Evolutionary conservation across 768 basidiomycete genomes (phyloP).

Genomic region (Amanita pallidorosea): DNA sequence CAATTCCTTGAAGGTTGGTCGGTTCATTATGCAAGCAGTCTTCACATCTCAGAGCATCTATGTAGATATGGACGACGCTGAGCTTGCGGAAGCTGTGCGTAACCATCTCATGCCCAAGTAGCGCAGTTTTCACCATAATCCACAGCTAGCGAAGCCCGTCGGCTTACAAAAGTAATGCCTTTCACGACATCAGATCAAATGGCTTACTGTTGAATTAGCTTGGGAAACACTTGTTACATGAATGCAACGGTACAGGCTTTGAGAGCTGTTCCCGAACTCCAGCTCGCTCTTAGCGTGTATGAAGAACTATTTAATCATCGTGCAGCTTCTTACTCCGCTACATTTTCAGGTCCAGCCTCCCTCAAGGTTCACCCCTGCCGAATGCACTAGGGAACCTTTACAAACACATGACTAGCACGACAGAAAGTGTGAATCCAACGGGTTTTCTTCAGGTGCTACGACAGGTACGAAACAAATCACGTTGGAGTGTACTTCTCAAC

Average conservation of each 20-base stretch:
- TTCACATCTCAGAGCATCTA: neutral
- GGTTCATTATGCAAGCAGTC: neutral
- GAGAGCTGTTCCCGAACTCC: conserved; percentile 84
- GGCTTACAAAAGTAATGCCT: conserved; percentile 58
- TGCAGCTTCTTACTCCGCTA: neutral
- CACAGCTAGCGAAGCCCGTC: conserved; percentile 67
- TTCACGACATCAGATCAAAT: neutral
- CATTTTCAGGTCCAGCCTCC: conserved; percentile 22
- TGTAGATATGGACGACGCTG: conserved; percentile 75
- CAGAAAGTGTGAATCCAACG: conserved; percentile 63
- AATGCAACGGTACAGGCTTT: conserved; percentile 93
- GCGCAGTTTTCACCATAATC: conserved; percentile 5
- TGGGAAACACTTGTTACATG: conserved; percentile 98
- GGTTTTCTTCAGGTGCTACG: conserved; percentile 63
- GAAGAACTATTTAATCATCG: conserved; percentile 12
- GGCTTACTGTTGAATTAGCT: conserved; percentile 20
- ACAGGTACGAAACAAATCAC: conserved; percentile 20
- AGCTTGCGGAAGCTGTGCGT: conserved; percentile 71
- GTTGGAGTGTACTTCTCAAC: neutral
- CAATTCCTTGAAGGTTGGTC: conserved; percentile 77
- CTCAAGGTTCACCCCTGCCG: conserved; percentile 32
- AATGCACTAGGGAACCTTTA: conserved; percentile 61
- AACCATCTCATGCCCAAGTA: neutral
- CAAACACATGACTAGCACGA: conserved; percentile 59
- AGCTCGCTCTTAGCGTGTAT: conserved; percentile 53